Conservation (phyloP, 1,139 yeast genomes). For the Magnusiomyces tetraspermus region DNA sequence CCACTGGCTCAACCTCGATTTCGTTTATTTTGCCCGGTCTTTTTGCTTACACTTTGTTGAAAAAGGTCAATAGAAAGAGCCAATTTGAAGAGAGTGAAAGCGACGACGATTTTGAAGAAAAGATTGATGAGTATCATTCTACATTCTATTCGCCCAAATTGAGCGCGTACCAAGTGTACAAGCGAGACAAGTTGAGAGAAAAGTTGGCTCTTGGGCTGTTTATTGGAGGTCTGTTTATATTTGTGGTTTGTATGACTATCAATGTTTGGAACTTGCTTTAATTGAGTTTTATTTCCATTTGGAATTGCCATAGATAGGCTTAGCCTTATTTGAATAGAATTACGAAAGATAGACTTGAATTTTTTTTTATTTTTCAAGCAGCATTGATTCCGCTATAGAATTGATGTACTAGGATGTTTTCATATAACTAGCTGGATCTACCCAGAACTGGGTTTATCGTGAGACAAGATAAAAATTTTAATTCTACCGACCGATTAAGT, state of each 20-base stretch:
- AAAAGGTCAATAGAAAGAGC: constrained; percentile 8
- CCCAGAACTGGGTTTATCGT: no score
- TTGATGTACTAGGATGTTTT: no score
- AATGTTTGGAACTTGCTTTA: constrained; percentile 41
- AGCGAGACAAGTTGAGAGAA: constrained; percentile 16
- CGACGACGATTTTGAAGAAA: constrained; percentile 12
- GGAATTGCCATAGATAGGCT: no score
- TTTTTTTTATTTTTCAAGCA: no score
- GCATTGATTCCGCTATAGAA: no score
- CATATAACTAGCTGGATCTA: no score
- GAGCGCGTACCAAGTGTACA: background rate
- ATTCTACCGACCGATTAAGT: no score
- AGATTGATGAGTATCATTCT: constrained; percentile 7
- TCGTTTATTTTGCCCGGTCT: constrained; percentile 89
- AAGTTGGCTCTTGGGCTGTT: constrained; percentile 50
- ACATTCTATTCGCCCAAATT: background rate
- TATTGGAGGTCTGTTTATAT: constrained; percentile 69
- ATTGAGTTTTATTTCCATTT: no score
- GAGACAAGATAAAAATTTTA: no score
- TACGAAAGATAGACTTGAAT: no score
- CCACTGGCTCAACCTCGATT: constrained; percentile 90
- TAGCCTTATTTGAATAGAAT: no score
- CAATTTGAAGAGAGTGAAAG: constrained; percentile 11
- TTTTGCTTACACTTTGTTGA: constrained; percentile 61
- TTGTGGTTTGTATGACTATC: constrained; percentile 69